Conservation (phyloP, 164 flowering plant species). For the Cinnamomum chago region DNA sequence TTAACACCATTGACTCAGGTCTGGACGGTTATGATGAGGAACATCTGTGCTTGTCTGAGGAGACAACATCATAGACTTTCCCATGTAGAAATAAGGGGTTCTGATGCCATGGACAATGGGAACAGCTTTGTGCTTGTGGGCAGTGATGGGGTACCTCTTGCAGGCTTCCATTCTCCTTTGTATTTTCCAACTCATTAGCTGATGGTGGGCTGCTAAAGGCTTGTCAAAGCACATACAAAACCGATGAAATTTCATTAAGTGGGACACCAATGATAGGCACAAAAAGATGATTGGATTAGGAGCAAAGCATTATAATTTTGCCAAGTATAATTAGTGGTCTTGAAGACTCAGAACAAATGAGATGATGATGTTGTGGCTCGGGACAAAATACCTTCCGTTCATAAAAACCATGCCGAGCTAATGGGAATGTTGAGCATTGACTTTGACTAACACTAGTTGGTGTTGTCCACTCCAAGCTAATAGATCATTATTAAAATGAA, state of each 20-base stretch:
- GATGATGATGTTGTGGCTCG: not conserved
- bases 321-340: not conserved
- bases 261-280: not conserved
- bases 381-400: not conserved
- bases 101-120: slow-evolving; percentile 17
- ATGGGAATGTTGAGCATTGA: too few relatives aligned
- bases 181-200: slow-evolving; percentile 16
- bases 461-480: too few relatives aligned
- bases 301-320: not conserved
- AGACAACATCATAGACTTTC: slow-evolving; percentile 47
- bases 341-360: too few relatives aligned
- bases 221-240: not conserved
- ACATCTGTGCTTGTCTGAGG: slow-evolving; percentile 30
- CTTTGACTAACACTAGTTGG: too few relatives aligned
- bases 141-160: slow-evolving; percentile 13
- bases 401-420: too few relatives aligned
- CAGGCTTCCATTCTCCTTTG: not conserved
- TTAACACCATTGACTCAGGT: slow-evolving; percentile 42
- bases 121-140: slow-evolving; percentile 2
- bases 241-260: not conserved
- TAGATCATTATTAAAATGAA: too few relatives aligned
- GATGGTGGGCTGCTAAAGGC: not conserved
- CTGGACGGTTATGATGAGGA: slow-evolving; percentile 48
- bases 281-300: slow-evolving; percentile 9
- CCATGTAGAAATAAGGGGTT: slow-evolving; percentile 19